Base-by-base conservation (phyloP, 345 rosid genomes). In the Clarkia xantiana region DNA sequence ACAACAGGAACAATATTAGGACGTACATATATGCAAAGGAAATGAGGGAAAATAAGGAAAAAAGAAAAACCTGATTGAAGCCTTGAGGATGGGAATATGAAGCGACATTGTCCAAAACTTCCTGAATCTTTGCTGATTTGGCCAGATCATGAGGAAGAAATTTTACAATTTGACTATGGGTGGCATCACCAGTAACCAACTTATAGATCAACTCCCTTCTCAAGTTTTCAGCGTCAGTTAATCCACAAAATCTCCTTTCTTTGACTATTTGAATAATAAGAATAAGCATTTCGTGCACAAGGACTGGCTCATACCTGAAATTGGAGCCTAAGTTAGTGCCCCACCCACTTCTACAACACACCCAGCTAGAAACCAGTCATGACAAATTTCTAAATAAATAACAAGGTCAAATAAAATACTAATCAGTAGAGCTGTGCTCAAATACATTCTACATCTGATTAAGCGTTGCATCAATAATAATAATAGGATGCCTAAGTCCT, bases 181-280 rank as follows among this genome's bases (percentile, higher is more conserved):
- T 81, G 60, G 85, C 76, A 77, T 91, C 90, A 68, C 94, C 96
- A 62, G 78, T 68, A 53, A 94, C 81, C 60, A 91, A 71, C 80
- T 74, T 91, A 64, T 72, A 81, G 55, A 91, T 57, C 61, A 91
- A 69, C 67, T 91, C 96, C 56, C 98, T 80, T 73, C 73, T 84
- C 76, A 91, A 66, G 71, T 71, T 80, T 60, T 91, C 94, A 70
- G 79, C 69, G 42, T 74, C 64, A 47, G 68, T 70, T 54, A 70
- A 60, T 57, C 98, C 96, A 63, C 85, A 86, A 67, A 86, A 86
- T 51, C 82, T 74, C 70, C 98, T 76, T 75, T 91, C 98, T 71
- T 78, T 90, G 57, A 91, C 64, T 42, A 91, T 75, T 70, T 91
- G 98, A 59, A 86, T 63, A 22, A 91, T 66, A 62, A 91, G 80